These are phyloP conservation scores for Piromyces sp. DNA, from an alignment of 192 early-diverging fungal species.

Conservation along the genomic window DNA sequence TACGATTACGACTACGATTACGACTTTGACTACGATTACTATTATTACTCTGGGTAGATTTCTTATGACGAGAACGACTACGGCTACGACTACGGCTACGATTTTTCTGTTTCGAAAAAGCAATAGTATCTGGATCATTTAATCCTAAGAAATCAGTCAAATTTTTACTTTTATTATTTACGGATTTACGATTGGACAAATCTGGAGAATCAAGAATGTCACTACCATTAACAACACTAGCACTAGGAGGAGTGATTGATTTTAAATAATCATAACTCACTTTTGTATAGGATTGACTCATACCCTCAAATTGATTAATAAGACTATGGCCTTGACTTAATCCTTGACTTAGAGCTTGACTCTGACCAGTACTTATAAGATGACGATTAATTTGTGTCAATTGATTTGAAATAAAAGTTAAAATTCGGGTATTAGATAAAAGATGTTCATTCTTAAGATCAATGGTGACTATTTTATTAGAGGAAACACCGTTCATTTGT, in stretches of 20 bases:
- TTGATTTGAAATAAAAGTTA: not conserved
- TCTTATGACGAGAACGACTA: not conserved
- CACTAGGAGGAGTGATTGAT: not conserved
- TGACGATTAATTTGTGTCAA: not conserved
- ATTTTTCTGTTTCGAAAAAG: not conserved
- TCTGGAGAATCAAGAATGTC: too few species aligned
- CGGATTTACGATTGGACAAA: not conserved
- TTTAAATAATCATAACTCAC: not conserved
- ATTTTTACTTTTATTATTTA: not conserved
- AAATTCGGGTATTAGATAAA: not conserved
- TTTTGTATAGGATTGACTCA: not conserved
- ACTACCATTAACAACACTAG: too few species aligned
- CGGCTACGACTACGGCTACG: not conserved
- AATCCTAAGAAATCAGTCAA: not conserved
- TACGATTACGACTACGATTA: not conserved
- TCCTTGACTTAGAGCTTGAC: not conserved
- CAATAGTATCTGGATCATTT: not conserved
- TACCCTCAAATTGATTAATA: too few species aligned
- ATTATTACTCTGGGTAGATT: not conserved
- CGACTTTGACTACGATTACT: not conserved
- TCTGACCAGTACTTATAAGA: not conserved
- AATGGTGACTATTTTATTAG: not conserved
- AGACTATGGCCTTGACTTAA: not conserved
- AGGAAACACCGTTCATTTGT: not conserved
- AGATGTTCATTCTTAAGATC: not conserved